Conservation (phyloP, 2,329 filamentous ascomycete species). For the Colletotrichum graminicola region DNA sequence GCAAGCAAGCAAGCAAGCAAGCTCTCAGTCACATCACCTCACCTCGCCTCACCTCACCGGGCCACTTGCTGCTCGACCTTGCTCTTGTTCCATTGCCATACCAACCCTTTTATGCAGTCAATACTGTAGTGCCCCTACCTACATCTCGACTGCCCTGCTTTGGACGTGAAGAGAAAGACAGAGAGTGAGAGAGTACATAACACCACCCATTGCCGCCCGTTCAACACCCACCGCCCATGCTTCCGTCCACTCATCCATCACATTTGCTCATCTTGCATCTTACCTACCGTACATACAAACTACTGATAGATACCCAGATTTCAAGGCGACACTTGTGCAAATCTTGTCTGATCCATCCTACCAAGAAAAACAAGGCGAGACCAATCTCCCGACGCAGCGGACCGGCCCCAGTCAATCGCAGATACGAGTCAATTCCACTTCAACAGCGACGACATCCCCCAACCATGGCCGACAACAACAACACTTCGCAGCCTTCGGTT, state of each 20-base stretch:
- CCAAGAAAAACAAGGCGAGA: constrained; percentile 33
- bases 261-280: background rate
- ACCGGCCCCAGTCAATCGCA: constrained; percentile 18
- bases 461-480: constrained; percentile 52
- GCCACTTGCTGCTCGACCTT: constrained; percentile 14
- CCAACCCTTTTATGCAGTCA: constrained; percentile 22
- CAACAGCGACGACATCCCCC: constrained; percentile 1
- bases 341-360: constrained; percentile 24
- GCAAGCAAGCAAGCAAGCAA: background rate
- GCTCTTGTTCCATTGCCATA: constrained; percentile 33
- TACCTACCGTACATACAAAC: background rate
- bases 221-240: constrained; percentile 17
- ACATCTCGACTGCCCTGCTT: too few relatives aligned
- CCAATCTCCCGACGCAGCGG: background rate
- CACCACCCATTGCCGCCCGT: constrained; percentile 17
- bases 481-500: constrained; percentile 49
- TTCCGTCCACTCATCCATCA: constrained; percentile 16
- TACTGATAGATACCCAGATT: constrained; percentile 3
- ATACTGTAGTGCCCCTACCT: background rate
- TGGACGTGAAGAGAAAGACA: background rate
- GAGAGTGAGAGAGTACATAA: constrained; percentile 27
- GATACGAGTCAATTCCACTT: constrained; percentile 19
- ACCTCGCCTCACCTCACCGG: constrained; percentile 5
- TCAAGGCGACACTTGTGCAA: constrained; percentile 22
- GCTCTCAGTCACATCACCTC: background rate